Percentiles rank a stretch among this genome's conserved stretches.
phyloP scores from a whole-genome alignment of 441 rosid species.

The Raphanus hybrid region DNA sequence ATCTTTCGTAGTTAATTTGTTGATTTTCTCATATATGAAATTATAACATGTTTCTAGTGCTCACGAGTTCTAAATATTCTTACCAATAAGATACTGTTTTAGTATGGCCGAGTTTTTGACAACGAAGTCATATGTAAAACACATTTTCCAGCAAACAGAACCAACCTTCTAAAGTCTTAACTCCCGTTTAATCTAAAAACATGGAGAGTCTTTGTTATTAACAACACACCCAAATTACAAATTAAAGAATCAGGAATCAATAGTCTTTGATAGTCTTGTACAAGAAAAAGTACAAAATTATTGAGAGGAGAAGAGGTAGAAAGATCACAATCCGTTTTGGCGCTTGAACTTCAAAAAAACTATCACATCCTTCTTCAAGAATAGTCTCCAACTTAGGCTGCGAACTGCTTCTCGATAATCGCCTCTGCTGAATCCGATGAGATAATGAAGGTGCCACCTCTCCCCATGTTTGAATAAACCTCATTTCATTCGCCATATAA shows the following conservation, averaged over 20 bases:
- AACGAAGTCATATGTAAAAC: slow-evolving; percentile 1
- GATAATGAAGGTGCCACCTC: slow-evolving; percentile 51
- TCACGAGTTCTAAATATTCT: background rate
- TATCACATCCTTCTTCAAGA: slow-evolving; percentile 54
- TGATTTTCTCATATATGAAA: background rate
- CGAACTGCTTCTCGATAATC: slow-evolving; percentile 30
- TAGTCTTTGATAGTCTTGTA: slow-evolving; percentile 25
- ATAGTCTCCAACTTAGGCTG: slow-evolving; percentile 58
- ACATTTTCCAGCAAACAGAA: background rate
- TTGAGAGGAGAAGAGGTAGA: slow-evolving; percentile 51
- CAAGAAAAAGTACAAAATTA: slow-evolving; percentile 44
- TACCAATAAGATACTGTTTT: background rate
- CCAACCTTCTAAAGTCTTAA: background rate
- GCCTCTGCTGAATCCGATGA: slow-evolving; percentile 36
- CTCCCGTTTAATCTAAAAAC: background rate
- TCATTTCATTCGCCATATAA: slow-evolving; percentile 50
- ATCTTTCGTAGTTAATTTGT: background rate
- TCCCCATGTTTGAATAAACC: slow-evolving; percentile 48
- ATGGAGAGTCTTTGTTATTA: slow-evolving; percentile 24
- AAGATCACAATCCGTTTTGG: slow-evolving; percentile 46
- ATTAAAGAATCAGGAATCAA: background rate
- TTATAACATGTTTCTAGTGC: background rate
- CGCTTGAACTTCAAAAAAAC: slow-evolving; percentile 20
- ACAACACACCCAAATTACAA: slow-evolving; percentile 22
- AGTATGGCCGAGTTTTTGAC: background rate